A percentile compares a stretch with the other conserved stretches of the same genome.
These are phyloP conservation scores for Leccinellum rugosiceps DNA, from an alignment of 768 basidiomycete genomes.

Conservation along the genomic window DNA sequence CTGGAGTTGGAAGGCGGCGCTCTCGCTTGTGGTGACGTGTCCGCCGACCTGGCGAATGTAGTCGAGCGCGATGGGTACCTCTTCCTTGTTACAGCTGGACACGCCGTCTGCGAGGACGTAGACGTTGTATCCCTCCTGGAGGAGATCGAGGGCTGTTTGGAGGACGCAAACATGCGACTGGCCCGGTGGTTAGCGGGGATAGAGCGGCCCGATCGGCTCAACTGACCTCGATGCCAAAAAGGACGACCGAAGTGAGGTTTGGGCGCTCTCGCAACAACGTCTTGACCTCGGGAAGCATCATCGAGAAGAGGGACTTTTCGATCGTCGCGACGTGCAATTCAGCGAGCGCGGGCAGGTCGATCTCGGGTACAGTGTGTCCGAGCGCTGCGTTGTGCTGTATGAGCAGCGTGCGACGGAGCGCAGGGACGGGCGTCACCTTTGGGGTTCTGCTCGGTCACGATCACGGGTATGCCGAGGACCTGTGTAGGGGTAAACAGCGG, in stretches of 20 bases:
- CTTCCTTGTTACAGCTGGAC: constrained; percentile 76
- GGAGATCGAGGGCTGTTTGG: constrained; percentile 74
- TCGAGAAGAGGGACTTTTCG: constrained; percentile 83
- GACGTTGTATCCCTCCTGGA: constrained; percentile 47
- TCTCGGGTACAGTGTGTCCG: constrained; percentile 62
- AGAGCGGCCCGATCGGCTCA: neutral
- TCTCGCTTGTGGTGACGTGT: constrained; percentile 77
- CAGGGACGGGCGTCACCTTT: constrained; percentile 45
- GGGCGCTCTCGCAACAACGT: constrained; percentile 46
- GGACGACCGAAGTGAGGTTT: constrained; percentile 55
- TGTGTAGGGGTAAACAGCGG: constrained; percentile 20
- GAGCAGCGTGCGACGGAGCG: neutral
- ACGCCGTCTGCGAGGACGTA: constrained; percentile 83
- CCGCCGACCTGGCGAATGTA: constrained; percentile 73
- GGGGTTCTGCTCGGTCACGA: constrained; percentile 85
- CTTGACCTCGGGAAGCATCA: constrained; percentile 70
- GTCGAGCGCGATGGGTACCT: constrained; percentile 72
- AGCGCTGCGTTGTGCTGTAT: constrained; percentile 46
- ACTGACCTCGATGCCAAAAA: constrained; percentile 87
- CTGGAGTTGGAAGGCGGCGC: constrained; percentile 73
- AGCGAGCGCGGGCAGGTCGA: constrained; percentile 54
- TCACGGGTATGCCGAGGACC: constrained; percentile 65
- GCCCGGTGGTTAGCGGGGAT: constrained; percentile 3
- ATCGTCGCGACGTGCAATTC: constrained; percentile 56
- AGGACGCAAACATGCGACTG: constrained; percentile 89